Evolutionary conservation across 2,329 filamentous ascomycete species (phyloP), one percentile per base, ranked within the genome.

Genomic region (Mycosphaerella arachidis): DNA sequence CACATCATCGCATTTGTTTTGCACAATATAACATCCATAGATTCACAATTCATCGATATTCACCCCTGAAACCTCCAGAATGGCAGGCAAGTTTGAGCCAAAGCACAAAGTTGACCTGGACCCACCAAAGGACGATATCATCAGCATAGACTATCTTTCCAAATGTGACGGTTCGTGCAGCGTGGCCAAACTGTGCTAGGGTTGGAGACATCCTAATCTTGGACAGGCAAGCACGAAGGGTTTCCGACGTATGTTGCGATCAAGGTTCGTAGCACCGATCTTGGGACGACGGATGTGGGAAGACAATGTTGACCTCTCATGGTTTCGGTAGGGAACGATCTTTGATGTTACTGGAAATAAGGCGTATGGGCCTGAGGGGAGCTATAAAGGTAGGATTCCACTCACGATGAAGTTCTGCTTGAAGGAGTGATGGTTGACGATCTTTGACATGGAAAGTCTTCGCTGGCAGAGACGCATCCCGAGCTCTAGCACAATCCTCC

Each of bases 321-420:
- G 18, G 24, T 24, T 3, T 24, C 3, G 24, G 3, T 60, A 96
- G 88, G 93, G 94, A 68, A 91, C 89, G 62, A 88, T 99, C 55
- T 99, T 97, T 72, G 93, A 99, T 72, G 94, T 99, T 62, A 91
- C 86, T 27, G 90, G 88, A 55, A 99, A 97, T 76, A 86, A 89
- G 66, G 86, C 90, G 16, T 99, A 99, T 74, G 86, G 86, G 51
- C 86, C 89, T 9, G 88, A 86, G 27, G 92, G 91, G 52, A 86
- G 88, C 64, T 99, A 99, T 76, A 84, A 90, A 69, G 90, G 94
- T 97, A 51, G 24, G 33, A 8, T 2, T 24, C 24, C 2, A 24
- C 24, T 48, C 33, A 2, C 35, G 18, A 8, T 27, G 3, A 6
- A 10, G 29, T 33, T 12, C 6, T 3, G 20, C 29, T 29, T 29